Base-by-base conservation (phyloP, 768 basidiomycete species). In the Suillus subluteus region DNA sequence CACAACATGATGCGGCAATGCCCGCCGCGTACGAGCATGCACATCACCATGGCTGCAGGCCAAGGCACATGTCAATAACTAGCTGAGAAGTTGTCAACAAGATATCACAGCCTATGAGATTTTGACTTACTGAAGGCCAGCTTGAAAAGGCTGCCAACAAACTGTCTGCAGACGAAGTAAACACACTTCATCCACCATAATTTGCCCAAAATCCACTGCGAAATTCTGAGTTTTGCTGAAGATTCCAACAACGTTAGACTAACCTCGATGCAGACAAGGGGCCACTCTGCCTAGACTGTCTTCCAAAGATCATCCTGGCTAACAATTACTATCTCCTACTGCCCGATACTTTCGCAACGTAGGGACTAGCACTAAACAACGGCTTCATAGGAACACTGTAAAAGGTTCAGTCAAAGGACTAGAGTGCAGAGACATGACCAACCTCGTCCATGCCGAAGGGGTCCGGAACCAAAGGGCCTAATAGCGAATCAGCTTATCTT, bases 361-460 rank as follows among this genome's bases (percentile, higher is more conserved):
- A 21, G 59, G 62, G 40, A 44, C 43, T 26, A 18, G 41, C 30
- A 37, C 41, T 38, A n/a, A 46, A 55, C 40, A 43, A 30, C 65
- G 38, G 56, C 54, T 26, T 37, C 35, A 66, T n/a, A 54, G 30
- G 65, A 23, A 11, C 52, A 32, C 54, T 56, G 23, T 32, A 7
- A 66, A 43, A 41, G 2, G 13, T 37, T 65, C 41, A 59, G 30
- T n/a, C 11, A 23, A 35, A 61, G n/a, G 9, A 6, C 8, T 18
- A 18, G 26, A 15, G 5, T 48, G 12, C 35, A 41, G 3, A 41
- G 15, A 16, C 7, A 26, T 30, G 11, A 59, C 58, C 40, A 41
- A 59, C 58, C 58, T 59, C 18, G 55, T 56, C 55, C 55, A 56
- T 44, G 62, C 77, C 74, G 76, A 79, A 74, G 76, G 76, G 76